Evolutionary conservation across 441 rosid species (phyloP), one percentile per base, ranked within the genome.

Genomic region (Gossypium davidsonii): DNA sequence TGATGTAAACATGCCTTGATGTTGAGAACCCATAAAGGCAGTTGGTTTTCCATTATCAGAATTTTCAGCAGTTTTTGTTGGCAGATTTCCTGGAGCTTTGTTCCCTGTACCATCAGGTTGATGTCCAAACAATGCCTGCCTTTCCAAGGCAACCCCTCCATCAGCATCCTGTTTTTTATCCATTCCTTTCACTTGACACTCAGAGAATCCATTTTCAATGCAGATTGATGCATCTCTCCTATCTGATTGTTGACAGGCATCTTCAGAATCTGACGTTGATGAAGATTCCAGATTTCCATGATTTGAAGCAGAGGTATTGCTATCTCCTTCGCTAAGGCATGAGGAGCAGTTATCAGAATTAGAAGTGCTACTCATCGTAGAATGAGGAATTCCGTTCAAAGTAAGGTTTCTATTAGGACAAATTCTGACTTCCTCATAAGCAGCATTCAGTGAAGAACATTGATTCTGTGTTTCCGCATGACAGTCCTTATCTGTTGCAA

Each of bases 201-300:
- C 83, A 37, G 88, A 74, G 65, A 75, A 85, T 62, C 79, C 82
- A 77, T 81, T 80, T 73, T 65, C 78, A 70, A 72, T 74, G 74
- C 88, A 76, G n/a, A 34, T 76, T 59, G 84, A 72, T 65, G 81
- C 60, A 52, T 84, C 93, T 84, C 84, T 84, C 79, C 86, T 85
- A 79, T 85, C 91, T 62, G 87, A 86, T 56, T 80, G 93, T 79
- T 79, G 93, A 76, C 86, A 81, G 39, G 86, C 83, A 58, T 91
- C 96, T 82, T 95, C 99, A 23, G 96, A 90, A 76, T 90, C 96
- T 67, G 93, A 88, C 2, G 87, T 79, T 81, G 93, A 87, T 5
- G 91, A 85, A 15, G 91, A 86, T 73, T 81, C 93, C 60, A 80
- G 69, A 74, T 83, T 85, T 73, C 85, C 88, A 42, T 81, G 82